phyloP scores from a whole-genome alignment of 2,329 filamentous ascomycete genomes.

The Colletotrichum limetticola region DNA sequence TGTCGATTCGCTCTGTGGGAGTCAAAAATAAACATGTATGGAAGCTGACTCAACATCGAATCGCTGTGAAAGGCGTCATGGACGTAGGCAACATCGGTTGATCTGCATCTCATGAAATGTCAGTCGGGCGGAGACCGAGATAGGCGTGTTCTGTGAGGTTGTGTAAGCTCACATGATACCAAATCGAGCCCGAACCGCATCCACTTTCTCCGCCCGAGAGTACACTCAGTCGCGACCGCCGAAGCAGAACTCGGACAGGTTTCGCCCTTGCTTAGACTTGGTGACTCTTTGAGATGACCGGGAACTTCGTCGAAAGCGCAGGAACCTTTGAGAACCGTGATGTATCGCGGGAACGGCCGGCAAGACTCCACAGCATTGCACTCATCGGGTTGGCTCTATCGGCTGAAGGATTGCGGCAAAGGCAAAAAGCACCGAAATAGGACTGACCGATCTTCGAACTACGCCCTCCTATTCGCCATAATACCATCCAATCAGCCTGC shows the following conservation, averaged over 20 bases:
- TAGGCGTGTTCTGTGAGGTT: background rate
- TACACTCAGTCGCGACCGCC: background rate
- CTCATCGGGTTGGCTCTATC: background rate
- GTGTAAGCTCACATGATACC: conserved; percentile 20
- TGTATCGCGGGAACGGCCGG: background rate
- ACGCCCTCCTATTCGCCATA: conserved; percentile 7
- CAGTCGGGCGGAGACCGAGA: background rate
- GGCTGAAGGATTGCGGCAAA: conserved; percentile 9
- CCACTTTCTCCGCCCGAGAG: background rate
- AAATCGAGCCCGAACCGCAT: background rate
- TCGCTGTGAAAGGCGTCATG: conserved; percentile 1
- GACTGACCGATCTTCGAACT: background rate
- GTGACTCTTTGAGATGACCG: background rate
- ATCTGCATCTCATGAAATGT: background rate
- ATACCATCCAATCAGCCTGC: background rate
- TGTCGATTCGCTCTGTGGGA: background rate
- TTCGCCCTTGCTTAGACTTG: background rate
- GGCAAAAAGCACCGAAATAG: conserved; percentile 1
- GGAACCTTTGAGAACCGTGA: background rate
- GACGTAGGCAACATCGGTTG: background rate
- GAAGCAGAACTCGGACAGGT: background rate
- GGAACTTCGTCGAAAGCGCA: background rate
- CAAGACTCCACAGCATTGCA: background rate
- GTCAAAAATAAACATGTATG: background rate
- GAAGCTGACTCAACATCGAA: conserved; percentile 7